Percentiles rank a stretch among this genome's conserved stretches.
Conservation (phyloP, 768 basidiomycete species). For the Mycena leptocephala region DNA sequence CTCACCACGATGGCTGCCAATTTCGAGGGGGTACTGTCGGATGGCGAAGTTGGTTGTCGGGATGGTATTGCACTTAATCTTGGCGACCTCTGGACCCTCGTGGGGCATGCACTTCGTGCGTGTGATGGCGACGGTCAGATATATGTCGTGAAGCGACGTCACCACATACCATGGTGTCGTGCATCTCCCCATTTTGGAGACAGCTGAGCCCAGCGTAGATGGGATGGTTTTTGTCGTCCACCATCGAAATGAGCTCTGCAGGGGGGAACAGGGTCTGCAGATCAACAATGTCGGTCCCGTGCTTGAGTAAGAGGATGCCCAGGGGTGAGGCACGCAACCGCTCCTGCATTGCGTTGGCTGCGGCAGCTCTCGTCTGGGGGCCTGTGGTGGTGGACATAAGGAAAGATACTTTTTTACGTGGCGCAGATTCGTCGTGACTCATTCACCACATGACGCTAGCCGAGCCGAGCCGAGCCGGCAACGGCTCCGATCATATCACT, state of each 20-base stretch:
- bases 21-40: neutral
- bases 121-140: neutral
- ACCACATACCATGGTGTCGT: neutral
- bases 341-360: neutral
- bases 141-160: neutral
- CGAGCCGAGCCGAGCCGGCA: too few relatives aligned
- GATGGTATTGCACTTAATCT: neutral
- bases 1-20: neutral
- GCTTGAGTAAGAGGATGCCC: neutral
- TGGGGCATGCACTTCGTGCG: neutral
- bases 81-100: neutral
- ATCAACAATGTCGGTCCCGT: neutral
- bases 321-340: neutral
- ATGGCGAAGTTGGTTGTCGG: constrained; percentile 3
- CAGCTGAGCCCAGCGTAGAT: neutral
- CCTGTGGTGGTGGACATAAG: too few relatives aligned
- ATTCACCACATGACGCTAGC: too few relatives aligned
- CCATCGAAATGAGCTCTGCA: neutral
- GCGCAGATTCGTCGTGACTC: too few relatives aligned
- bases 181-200: neutral
- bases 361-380: neutral
- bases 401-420: too few relatives aligned
- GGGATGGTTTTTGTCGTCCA: neutral
- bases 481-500: too few relatives aligned
- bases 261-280: neutral